Conservation (phyloP, 805 yeast species). For the Saturnispora serradocipensis region DNA sequence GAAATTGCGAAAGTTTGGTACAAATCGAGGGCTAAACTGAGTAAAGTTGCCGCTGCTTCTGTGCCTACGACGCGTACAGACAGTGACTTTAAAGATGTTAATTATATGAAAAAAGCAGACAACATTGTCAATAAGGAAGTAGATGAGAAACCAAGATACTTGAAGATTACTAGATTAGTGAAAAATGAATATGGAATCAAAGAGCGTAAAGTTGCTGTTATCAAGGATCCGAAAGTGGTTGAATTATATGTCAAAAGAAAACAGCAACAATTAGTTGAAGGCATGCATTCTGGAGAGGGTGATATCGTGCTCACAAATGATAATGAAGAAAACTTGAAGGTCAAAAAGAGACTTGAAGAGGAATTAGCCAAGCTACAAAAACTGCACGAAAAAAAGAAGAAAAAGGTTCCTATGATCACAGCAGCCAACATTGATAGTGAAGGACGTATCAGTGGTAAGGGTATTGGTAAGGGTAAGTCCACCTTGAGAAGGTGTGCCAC, state of each 20-base stretch:
- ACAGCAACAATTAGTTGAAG: conserved; percentile 27
- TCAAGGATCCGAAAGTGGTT: conserved; percentile 80
- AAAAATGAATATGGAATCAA: conserved; percentile 78
- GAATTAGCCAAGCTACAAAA: conserved; percentile 77
- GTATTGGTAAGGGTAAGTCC: conserved; percentile 63
- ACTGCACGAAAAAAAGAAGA: conserved; percentile 46
- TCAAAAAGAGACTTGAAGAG: conserved; percentile 68
- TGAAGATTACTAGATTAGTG: conserved; percentile 68
- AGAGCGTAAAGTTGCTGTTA: conserved; percentile 69
- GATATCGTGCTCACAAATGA: conserved; percentile 75
- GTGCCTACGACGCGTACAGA: conserved; percentile 20
- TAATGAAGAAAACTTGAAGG: conserved; percentile 70
- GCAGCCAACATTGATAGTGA: conserved; percentile 29
- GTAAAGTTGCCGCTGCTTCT: conserved; percentile 23
- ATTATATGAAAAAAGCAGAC: conserved; percentile 29
- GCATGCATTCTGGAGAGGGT: conserved; percentile 47
- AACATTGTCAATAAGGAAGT: conserved; percentile 25
- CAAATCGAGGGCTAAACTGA: conserved; percentile 58
- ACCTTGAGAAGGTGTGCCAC: conserved; percentile 82
- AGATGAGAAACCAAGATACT: conserved; percentile 25
- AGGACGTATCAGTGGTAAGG: conserved; percentile 47
- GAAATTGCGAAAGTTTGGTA: conserved; percentile 89
- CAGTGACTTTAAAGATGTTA: conserved; percentile 24
- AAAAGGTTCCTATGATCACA: conserved; percentile 24
- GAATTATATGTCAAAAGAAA: conserved; percentile 67